Percentiles rank a stretch among this genome's conserved stretches.
Evolutionary conservation across 2,329 filamentous ascomycete genomes (phyloP).

Genomic region (Pleurostoma richardsiae): DNA sequence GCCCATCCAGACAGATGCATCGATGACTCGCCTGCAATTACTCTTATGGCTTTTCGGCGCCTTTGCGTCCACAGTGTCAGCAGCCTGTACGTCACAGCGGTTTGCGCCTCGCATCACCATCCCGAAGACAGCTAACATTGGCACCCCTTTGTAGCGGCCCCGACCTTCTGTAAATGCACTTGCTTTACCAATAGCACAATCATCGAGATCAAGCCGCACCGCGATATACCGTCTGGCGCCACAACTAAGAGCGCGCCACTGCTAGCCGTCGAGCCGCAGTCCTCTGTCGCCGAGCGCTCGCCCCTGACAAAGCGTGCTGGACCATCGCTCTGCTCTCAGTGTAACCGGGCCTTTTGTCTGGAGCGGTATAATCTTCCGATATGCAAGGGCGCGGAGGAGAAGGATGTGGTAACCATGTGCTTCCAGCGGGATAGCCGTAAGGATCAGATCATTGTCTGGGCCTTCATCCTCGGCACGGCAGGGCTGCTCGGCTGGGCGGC

Average conservation of each 20-base stretch:
- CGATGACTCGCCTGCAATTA: conserved; percentile 19
- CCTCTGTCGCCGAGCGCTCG: conserved; percentile 6
- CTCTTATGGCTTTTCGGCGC: conserved; percentile 21
- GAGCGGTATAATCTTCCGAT: conserved; percentile 53
- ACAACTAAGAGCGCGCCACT: conserved; percentile 14
- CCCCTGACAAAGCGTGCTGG: conserved; percentile 22
- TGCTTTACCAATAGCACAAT: conserved; percentile 67
- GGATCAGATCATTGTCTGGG: conserved; percentile 62
- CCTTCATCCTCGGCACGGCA: conserved; percentile 53
- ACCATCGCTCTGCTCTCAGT: conserved; percentile 51
- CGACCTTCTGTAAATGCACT: conserved; percentile 66
- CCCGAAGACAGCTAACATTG: conserved; percentile 3
- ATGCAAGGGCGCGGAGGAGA: conserved; percentile 57
- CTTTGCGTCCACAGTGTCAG: conserved; percentile 23
- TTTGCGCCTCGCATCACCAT: background rate
- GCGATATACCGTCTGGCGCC: background rate
- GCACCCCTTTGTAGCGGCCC: conserved; percentile 39
- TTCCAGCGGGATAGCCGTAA: conserved; percentile 65
- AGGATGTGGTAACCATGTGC: conserved; percentile 57
- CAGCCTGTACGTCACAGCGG: conserved; percentile 32
- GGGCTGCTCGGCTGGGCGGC: conserved; percentile 58
- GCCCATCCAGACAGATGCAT: background rate
- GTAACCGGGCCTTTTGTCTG: conserved; percentile 62
- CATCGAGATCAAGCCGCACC: conserved; percentile 28
- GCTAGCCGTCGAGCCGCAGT: conserved; percentile 4